Evolutionary conservation across 352 stramenopile genomes (phyloP), one percentile per base, ranked within the genome.

Genomic region (Globisporangium spiculum): DNA sequence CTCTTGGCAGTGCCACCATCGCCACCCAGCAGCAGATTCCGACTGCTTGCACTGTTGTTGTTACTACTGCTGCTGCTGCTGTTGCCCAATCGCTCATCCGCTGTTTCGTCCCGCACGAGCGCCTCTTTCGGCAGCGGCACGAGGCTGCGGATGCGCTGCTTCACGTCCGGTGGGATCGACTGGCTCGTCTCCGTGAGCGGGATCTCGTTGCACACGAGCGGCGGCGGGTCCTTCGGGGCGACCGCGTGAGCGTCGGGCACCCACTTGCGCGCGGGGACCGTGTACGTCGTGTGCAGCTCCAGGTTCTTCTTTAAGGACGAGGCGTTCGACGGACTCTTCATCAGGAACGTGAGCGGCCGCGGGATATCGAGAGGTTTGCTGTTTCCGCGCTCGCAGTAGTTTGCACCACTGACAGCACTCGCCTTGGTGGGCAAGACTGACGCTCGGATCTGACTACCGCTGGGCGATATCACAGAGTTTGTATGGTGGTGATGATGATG

Each of bases 241-340:
- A 66, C 73, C 20, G 75, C 74, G 16, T 80, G 63, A 1, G 68
- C 73, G 4, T 84, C 71, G 0, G 82, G 78, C 18, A 76, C 64
- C 80, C 83, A 94, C 65, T 94, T 94, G 41, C 77, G 66, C 44
- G 78, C 75, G 0, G 78, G 74, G 4, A 94, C 78, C 0, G 78
- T 80, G 69, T 91, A 92, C 20, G 78, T 90, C 18, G 79, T 72
- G 48, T 85, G 79, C 4, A 93, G 71, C 66, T 90, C 81, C 16
- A 92, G 62, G 26, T 87, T 90, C 70, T 90, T 90, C 72, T 90
- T 90, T 5, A 84, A 62, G 2, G 74, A 75, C 12, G 76, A 83
- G 5, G 76, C 75, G 52, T 74, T 79, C 3, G 69, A 71, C 6
- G 78, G 77, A 1, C 71, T 80, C 67, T 89, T 88, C 64, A 89